Evolutionary conservation across 371 early-diverging fungal species (phyloP).

Genomic region (Mortierella sp.): DNA sequence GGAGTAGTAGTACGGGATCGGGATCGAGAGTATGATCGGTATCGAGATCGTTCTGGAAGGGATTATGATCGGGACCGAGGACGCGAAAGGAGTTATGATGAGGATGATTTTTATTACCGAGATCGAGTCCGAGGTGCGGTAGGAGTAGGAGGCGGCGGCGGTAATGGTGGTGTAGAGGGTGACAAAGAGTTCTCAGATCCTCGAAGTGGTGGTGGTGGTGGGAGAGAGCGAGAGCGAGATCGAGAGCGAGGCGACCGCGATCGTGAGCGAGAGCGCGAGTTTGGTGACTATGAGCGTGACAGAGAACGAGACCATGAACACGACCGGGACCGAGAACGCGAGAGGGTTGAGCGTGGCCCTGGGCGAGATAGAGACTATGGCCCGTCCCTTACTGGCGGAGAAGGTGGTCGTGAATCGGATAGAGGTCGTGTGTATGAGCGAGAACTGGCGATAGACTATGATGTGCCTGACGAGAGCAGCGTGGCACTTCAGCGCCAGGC

Average conservation of each 20-base stretch:
- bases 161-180: background rate
- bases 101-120: conserved; percentile 34
- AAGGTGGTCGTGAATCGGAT: background rate
- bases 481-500: background rate
- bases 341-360: conserved; percentile 14
- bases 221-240: conserved; percentile 27
- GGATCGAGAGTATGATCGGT: conserved; percentile 36
- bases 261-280: conserved; percentile 18
- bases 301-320: conserved; percentile 36
- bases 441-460: background rate
- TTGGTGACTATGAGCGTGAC: conserved; percentile 30
- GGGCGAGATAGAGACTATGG: conserved; percentile 3
- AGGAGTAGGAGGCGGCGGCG: background rate
- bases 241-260: conserved; percentile 12
- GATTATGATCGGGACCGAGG: conserved; percentile 40
- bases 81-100: conserved; percentile 41
- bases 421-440: background rate
- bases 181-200: background rate
- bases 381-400: background rate
- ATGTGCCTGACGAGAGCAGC: background rate
- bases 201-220: conserved; percentile 1
- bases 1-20: conserved; percentile 35
- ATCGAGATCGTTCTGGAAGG: conserved; percentile 34
- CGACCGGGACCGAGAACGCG: conserved; percentile 29
- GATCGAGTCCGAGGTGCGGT: conserved; percentile 14